These are phyloP conservation scores for Leishmania gerbilli DNA, from an alignment of 208 protist genomes.

Conservation along the genomic window DNA sequence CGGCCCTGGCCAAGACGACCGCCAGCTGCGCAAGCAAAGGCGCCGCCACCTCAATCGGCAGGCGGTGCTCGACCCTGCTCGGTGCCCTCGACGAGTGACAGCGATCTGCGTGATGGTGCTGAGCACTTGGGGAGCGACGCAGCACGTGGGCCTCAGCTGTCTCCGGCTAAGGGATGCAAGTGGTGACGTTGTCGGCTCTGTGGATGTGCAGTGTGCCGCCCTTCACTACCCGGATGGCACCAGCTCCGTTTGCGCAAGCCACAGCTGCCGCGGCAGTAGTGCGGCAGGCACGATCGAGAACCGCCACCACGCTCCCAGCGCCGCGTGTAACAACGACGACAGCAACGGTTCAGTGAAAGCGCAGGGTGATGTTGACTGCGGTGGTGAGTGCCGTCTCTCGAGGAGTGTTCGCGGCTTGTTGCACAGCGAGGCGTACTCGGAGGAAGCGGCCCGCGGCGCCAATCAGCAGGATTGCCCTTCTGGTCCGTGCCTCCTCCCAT, in stretches of 20 bases:
- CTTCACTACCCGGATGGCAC: constrained; percentile 53
- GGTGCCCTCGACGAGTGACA: constrained; percentile 42
- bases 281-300: not conserved
- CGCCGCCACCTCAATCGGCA: not conserved
- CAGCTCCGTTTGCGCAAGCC: not conserved
- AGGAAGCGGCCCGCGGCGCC: not conserved
- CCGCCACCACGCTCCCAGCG: not conserved
- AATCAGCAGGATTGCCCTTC: not conserved
- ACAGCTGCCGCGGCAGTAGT: not conserved
- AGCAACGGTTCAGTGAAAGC: not conserved
- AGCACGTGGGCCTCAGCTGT: constrained; percentile 54
- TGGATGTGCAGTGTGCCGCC: constrained; percentile 23
- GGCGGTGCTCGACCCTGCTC: constrained; percentile 11
- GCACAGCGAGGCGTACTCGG: not conserved
- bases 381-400: not conserved
- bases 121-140: constrained; percentile 69
- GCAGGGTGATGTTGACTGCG: not conserved
- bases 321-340: not conserved
- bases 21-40: not conserved
- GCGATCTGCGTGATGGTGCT: constrained; percentile 60
- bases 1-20: not conserved
- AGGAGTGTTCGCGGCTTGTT: not conserved
- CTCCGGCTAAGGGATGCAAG: constrained; percentile 60
- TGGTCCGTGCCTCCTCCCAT: constrained; percentile 39
- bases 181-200: constrained; percentile 37